phyloP scores from a whole-genome alignment of 805 yeast genomes.

The Metschnikowia dekortorum region DNA sequence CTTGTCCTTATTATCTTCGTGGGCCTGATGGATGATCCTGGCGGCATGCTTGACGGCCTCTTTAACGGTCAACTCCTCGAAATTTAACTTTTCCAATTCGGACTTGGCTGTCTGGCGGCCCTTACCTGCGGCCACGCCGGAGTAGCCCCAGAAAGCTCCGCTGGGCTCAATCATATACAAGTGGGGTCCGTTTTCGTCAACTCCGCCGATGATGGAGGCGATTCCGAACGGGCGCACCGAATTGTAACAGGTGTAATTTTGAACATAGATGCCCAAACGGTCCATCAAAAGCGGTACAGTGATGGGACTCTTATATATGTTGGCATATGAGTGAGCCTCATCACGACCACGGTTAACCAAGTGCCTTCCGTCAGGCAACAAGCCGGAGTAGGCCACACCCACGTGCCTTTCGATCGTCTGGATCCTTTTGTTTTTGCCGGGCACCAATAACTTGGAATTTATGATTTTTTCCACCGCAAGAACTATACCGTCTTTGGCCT shows the following conservation, averaged over 20 bases:
- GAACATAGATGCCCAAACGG: conserved; percentile 86
- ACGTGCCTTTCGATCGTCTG: conserved; percentile 91
- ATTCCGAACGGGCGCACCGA: conserved; percentile 98
- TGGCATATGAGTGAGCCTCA: conserved; percentile 77
- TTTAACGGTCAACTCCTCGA: conserved; percentile 59
- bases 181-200: conserved; percentile 86
- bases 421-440: conserved; percentile 83
- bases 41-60: conserved; percentile 95
- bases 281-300: conserved; percentile 79
- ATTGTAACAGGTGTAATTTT: conserved; percentile 91
- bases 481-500: conserved; percentile 91
- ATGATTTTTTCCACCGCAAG: conserved; percentile 94
- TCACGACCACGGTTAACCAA: conserved; percentile 89
- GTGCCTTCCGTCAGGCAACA: conserved; percentile 95
- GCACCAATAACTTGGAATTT: conserved; percentile 80
- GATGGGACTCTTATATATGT: conserved; percentile 69
- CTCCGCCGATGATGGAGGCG: conserved; percentile 88
- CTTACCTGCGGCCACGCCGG: conserved; percentile 96
- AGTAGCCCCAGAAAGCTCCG: conserved; percentile 96
- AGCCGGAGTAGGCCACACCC: conserved; percentile 93
- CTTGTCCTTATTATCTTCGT: conserved; percentile 96
- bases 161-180: conserved; percentile 96
- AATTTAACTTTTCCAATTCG: conserved; percentile 86
- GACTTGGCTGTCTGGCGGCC: conserved; percentile 98
- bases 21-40: conserved; percentile 86